phyloP scores from a whole-genome alignment of 2,329 filamentous ascomycete species.

The Penicillium sp. region DNA sequence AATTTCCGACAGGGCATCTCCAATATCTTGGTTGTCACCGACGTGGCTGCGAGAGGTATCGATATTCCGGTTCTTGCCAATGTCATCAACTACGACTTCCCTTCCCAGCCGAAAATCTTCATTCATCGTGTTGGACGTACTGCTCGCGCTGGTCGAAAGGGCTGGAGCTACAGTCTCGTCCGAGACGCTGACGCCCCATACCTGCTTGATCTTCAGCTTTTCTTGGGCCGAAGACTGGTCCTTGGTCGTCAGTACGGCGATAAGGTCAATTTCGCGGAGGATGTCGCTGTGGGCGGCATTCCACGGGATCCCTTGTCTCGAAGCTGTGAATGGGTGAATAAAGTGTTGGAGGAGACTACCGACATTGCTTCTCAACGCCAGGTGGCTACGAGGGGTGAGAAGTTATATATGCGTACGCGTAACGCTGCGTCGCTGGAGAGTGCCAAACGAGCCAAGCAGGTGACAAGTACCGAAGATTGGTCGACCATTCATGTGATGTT shows the following conservation, averaged over 20 bases:
- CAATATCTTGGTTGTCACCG: conserved; percentile 91
- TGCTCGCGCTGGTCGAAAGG: conserved; percentile 84
- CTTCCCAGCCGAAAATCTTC: conserved; percentile 93
- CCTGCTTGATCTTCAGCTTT: conserved; percentile 87
- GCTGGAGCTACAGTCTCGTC: conserved; percentile 93
- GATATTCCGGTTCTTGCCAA: conserved; percentile 96
- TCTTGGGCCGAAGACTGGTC: conserved; percentile 79
- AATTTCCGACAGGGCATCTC: conserved; percentile 80
- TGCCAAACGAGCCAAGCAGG: conserved; percentile 77
- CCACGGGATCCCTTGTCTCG: conserved; percentile 70
- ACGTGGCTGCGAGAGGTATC: conserved; percentile 93
- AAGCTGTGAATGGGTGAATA: conserved; percentile 78
- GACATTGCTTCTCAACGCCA: conserved; percentile 69
- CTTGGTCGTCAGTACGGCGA: conserved; percentile 64
- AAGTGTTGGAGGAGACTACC: conserved; percentile 68
- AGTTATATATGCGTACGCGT: conserved; percentile 83
- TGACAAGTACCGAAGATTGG: conserved; percentile 69
- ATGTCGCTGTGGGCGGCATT: conserved; percentile 78
- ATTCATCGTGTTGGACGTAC: conserved; percentile 95
- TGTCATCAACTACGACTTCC: conserved; percentile 98
- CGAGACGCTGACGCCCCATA: conserved; percentile 87
- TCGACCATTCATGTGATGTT: conserved; percentile 78
- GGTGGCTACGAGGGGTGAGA: conserved; percentile 85
- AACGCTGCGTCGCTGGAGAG: conserved; percentile 89
- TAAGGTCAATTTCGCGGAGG: conserved; percentile 69